phyloP scores from a whole-genome alignment of 2,329 filamentous ascomycete genomes.

The Phaeophleospora eucalypticola region DNA sequence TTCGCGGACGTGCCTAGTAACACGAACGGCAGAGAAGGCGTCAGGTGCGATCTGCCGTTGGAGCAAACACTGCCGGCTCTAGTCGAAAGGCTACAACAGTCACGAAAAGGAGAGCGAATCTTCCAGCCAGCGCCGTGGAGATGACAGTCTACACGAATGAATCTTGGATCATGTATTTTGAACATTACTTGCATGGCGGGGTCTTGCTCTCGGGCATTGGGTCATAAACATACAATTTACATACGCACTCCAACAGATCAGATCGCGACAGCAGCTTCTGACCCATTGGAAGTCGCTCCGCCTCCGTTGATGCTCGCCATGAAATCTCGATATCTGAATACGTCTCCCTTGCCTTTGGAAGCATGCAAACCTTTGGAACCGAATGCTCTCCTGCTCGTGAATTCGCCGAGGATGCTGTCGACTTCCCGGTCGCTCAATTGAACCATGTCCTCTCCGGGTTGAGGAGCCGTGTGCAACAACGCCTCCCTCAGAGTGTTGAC shows the following conservation, averaged over 20 bases:
- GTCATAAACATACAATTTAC: too few species aligned
- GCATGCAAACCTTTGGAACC: conserved; percentile 52
- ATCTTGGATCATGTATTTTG: not conserved
- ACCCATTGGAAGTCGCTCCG: conserved; percentile 16
- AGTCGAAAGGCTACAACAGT: conserved; percentile 25
- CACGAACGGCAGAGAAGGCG: conserved; percentile 35
- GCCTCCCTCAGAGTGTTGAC: conserved; percentile 77
- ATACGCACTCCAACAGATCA: too few species aligned
- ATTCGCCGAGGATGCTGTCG: conserved; percentile 81
- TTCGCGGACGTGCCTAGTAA: conserved; percentile 54
- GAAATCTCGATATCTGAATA: conserved; percentile 93
- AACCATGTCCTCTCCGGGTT: conserved; percentile 56
- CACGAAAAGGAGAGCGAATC: not conserved
- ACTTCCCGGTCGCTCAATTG: conserved; percentile 69
- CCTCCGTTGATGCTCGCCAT: conserved; percentile 53
- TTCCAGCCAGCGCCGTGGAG: conserved; percentile 21
- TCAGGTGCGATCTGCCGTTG: conserved; percentile 39
- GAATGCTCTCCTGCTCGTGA: conserved; percentile 79
- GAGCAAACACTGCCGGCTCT: conserved; percentile 38
- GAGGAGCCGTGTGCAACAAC: conserved; percentile 74
- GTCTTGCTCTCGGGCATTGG: too few species aligned
- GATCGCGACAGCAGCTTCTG: conserved; percentile 14
- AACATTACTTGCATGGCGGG: too few species aligned
- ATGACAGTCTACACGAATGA: too few species aligned
- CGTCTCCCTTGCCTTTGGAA: conserved; percentile 63